Percentiles rank a stretch among this genome's conserved stretches.
Evolutionary conservation across 805 yeast genomes (phyloP).

Genomic region (Kuraishia ogatae): DNA sequence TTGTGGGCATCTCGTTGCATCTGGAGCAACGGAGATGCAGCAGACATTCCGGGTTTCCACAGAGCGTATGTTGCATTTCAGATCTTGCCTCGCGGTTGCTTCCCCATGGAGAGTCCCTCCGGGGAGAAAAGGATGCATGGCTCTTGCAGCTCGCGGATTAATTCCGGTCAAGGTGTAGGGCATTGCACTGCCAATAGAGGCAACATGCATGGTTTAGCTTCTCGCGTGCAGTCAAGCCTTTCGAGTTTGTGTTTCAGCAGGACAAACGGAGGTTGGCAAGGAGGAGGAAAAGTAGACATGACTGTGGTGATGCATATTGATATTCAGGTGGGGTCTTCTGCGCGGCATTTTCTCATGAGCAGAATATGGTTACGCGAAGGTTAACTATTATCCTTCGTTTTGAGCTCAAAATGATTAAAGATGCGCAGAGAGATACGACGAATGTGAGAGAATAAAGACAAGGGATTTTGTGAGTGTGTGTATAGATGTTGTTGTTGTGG

Average conservation of each 20-base stretch:
- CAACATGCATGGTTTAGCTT: neutral
- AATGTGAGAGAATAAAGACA: neutral
- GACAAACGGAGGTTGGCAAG: neutral
- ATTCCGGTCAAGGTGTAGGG: neutral
- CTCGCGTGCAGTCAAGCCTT: neutral
- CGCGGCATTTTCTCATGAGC: neutral
- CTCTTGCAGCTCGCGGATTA: neutral
- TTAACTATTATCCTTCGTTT: neutral
- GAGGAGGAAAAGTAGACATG: neutral
- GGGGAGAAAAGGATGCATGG: neutral
- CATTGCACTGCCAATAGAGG: neutral
- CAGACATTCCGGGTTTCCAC: neutral
- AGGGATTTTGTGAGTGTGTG: neutral
- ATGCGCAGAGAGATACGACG: neutral
- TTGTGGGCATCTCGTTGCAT: neutral
- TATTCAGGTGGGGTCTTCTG: neutral
- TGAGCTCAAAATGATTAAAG: neutral
- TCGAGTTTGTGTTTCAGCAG: neutral
- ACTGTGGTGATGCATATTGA: neutral
- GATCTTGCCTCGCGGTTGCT: neutral
- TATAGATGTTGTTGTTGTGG: no score
- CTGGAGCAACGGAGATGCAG: neutral
- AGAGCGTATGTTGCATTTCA: neutral
- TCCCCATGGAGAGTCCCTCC: neutral
- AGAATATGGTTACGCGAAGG: neutral